Evolutionary conservation across 495 filamentous ascomycete species (phyloP).

Genomic region (Hyaloscypha hepaticicola): DNA sequence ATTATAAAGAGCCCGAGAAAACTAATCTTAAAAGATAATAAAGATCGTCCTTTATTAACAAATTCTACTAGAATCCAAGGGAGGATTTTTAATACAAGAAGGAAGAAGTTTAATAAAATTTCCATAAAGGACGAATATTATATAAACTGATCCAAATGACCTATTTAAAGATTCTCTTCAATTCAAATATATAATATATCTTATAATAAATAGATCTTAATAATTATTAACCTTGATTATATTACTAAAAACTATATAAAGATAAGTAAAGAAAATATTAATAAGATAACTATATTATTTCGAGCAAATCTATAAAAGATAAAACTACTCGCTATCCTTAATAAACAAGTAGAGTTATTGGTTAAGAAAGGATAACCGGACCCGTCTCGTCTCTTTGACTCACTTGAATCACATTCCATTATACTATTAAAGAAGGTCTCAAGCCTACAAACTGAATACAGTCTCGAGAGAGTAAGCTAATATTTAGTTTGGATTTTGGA

Average conservation of each 20-base stretch:
- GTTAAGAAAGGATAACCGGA: too few species aligned
- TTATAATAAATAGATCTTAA: conserved; percentile 13
- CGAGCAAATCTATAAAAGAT: conserved; percentile 12
- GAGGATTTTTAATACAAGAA: conserved; percentile 15
- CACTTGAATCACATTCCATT: conserved; percentile 23
- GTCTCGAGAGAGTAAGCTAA: conserved; percentile 25
- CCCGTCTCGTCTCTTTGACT: not conserved
- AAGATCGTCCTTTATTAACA: conserved; percentile 14
- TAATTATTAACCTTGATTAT: conserved; percentile 21
- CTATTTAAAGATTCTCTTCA: conserved; percentile 19
- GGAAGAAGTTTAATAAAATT: conserved; percentile 14
- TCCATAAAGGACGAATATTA: conserved; percentile 16
- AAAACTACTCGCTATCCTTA: too few species aligned
- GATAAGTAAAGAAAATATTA: conserved; percentile 21
- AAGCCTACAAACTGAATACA: conserved; percentile 18
- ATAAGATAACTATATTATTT: conserved; percentile 18
- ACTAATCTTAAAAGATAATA: conserved; percentile 7
- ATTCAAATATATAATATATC: conserved; percentile 23
- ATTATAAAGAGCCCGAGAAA: too few species aligned
- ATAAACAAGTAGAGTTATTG: too few species aligned
- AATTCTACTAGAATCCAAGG: conserved; percentile 14
- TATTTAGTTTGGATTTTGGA: conserved; percentile 11
- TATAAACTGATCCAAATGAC: conserved; percentile 19
- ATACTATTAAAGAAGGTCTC: conserved; percentile 19
- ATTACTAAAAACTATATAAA: conserved; percentile 20